These are phyloP conservation scores for Apostasia ramifera DNA, from an alignment of 106 monocot genomes.

Conservation along the genomic window DNA sequence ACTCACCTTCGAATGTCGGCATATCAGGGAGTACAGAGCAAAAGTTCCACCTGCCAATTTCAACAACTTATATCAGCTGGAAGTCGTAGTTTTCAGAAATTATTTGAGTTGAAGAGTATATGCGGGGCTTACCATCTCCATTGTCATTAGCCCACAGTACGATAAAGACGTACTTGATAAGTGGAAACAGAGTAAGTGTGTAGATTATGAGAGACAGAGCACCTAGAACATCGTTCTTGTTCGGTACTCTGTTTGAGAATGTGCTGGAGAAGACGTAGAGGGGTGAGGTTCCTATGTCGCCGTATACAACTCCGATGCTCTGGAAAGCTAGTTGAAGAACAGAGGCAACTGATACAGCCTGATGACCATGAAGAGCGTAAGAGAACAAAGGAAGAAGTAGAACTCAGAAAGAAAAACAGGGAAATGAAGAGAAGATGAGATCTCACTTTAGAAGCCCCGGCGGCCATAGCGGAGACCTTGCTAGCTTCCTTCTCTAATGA, in stretches of 20 bases:
- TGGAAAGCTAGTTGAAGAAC: constrained; percentile 32
- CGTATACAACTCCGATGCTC: constrained; percentile 43
- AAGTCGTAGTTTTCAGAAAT: too few species aligned
- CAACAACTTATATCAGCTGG: not conserved
- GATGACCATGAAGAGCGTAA: not conserved
- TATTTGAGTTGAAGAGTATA: too few species aligned
- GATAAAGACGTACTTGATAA: constrained; percentile 44
- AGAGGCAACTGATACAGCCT: not conserved
- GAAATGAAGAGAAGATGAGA: not conserved
- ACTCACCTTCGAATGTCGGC: constrained; percentile 38
- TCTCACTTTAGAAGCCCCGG: not conserved
- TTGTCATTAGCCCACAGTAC: constrained; percentile 43
- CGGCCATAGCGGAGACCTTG: not conserved
- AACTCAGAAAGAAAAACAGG: not conserved
- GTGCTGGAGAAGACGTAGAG: constrained; percentile 34
- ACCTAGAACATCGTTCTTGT: constrained; percentile 25
- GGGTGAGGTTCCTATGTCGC: constrained; percentile 45
- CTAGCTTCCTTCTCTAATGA: not conserved
- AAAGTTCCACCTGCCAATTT: constrained; percentile 48
- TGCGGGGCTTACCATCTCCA: constrained; percentile 25
- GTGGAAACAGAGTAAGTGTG: constrained; percentile 23
- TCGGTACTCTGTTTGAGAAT: constrained; percentile 20
- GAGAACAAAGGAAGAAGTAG: not conserved
- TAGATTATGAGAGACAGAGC: constrained; percentile 39
- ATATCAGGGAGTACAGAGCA: constrained; percentile 63